These are phyloP conservation scores for Chenopodium berlandieri DNA, from an alignment of 148 eudicot species.

Conservation along the genomic window DNA sequence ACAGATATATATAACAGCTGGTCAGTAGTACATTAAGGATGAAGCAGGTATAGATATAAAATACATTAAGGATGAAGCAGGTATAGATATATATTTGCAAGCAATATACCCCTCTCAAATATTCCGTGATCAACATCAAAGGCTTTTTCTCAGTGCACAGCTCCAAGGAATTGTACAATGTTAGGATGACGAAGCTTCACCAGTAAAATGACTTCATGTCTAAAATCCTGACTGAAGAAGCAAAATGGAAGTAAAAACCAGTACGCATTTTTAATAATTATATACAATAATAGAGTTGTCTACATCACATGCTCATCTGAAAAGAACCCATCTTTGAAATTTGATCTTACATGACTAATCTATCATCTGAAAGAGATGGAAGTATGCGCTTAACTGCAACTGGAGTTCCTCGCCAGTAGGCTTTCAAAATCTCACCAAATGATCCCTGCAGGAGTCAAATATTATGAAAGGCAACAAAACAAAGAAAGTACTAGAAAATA, in stretches of 20 bases:
- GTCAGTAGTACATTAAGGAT: not conserved
- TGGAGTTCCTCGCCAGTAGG: constrained; percentile 97
- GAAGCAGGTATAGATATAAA: not conserved
- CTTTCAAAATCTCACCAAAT: constrained; percentile 96
- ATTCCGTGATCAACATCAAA: constrained; percentile 94
- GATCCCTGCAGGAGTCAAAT: constrained; percentile 65
- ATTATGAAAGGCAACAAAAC: constrained; percentile 22
- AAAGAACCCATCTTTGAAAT: constrained; percentile 8
- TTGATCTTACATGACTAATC: constrained; percentile 82
- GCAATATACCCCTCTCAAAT: constrained; percentile 75
- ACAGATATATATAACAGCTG: not conserved
- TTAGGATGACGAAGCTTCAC: constrained; percentile 99
- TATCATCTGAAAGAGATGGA: constrained; percentile 94
- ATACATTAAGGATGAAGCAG: not conserved
- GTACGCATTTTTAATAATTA: not conserved
- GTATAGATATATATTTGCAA: not conserved
- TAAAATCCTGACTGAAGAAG: constrained; percentile 84
- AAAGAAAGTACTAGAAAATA: not conserved
- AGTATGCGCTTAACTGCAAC: constrained; percentile 98
- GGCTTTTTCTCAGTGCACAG: constrained; percentile 94
- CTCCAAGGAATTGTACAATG: constrained; percentile 98
- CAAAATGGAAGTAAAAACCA: constrained; percentile 17
- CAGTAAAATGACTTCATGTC: constrained; percentile 94
- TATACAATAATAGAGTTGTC: not conserved
- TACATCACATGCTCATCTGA: not conserved